These are phyloP conservation scores for Pichia scutulata DNA, from an alignment of 805 yeast species.

Conservation along the genomic window DNA sequence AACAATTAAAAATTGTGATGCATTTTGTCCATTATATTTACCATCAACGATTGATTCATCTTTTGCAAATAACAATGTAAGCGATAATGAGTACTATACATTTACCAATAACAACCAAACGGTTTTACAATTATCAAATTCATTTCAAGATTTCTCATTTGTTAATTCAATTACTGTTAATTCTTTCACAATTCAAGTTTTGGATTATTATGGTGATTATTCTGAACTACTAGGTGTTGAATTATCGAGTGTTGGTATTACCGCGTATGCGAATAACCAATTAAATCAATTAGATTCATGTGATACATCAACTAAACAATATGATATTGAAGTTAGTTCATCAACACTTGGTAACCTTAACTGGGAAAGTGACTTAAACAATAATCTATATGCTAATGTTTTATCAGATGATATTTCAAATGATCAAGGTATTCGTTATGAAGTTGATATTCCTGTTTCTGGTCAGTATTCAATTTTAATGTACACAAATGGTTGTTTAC, in stretches of 20 bases:
- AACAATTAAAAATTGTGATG: slow-evolving; percentile 61
- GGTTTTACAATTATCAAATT: slow-evolving; percentile 15
- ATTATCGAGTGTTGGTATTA: slow-evolving; percentile 51
- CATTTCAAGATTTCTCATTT: slow-evolving; percentile 79
- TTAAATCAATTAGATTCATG: slow-evolving; percentile 35
- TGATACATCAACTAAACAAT: neutral
- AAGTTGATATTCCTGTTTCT: slow-evolving; percentile 60
- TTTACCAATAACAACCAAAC: slow-evolving; percentile 15
- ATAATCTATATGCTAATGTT: slow-evolving; percentile 22
- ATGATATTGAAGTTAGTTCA: slow-evolving; percentile 7
- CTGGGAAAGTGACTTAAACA: slow-evolving; percentile 20
- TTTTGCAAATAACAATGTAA: neutral
- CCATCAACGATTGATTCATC: slow-evolving; percentile 29
- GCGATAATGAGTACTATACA: slow-evolving; percentile 7
- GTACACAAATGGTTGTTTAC: slow-evolving; percentile 81
- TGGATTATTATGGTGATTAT: slow-evolving; percentile 59
- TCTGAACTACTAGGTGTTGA: slow-evolving; percentile 71
- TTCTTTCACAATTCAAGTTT: slow-evolving; percentile 53
- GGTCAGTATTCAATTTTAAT: slow-evolving; percentile 70
- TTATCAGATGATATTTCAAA: slow-evolving; percentile 23
- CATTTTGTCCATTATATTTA: slow-evolving; percentile 69
- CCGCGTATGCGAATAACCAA: slow-evolving; percentile 67
- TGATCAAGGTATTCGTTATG: slow-evolving; percentile 39
- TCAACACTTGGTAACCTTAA: slow-evolving; percentile 12
- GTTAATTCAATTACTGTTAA: slow-evolving; percentile 57